Percentiles rank a stretch among this genome's conserved stretches.
Conservation (phyloP, 441 rosid genomes). For the Syzygium malaccense region DNA sequence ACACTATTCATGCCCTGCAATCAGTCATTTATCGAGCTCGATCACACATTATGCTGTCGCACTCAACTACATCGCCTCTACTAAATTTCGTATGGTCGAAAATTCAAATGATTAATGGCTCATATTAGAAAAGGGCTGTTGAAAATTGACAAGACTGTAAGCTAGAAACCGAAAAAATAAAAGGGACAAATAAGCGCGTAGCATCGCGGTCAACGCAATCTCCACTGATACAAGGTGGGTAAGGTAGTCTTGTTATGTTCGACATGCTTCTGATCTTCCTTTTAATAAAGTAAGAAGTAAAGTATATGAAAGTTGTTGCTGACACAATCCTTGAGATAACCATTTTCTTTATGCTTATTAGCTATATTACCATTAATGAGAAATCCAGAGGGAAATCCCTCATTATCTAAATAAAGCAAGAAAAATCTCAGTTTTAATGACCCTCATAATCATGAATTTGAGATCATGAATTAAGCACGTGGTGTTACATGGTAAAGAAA, state of each 20-base stretch:
- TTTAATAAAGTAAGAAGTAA: background rate
- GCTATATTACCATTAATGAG: background rate
- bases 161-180: background rate
- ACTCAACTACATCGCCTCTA: background rate
- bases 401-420: background rate
- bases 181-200: background rate
- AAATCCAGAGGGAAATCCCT: background rate
- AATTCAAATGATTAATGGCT: background rate
- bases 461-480: too few relatives aligned
- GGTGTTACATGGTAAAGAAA: too few relatives aligned
- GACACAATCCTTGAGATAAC: background rate
- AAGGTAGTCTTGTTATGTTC: background rate
- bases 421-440: background rate
- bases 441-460: background rate
- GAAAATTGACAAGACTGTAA: background rate
- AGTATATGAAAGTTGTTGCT: background rate
- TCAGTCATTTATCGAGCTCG: background rate
- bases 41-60: background rate
- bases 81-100: background rate
- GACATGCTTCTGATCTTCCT: background rate
- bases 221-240: background rate
- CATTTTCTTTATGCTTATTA: background rate
- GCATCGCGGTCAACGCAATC: background rate
- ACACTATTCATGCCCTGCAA: background rate
- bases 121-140: background rate